Evolutionary conservation across 371 early-diverging fungal genomes (phyloP).

Genomic region (Phascolomyces articulosus): DNA sequence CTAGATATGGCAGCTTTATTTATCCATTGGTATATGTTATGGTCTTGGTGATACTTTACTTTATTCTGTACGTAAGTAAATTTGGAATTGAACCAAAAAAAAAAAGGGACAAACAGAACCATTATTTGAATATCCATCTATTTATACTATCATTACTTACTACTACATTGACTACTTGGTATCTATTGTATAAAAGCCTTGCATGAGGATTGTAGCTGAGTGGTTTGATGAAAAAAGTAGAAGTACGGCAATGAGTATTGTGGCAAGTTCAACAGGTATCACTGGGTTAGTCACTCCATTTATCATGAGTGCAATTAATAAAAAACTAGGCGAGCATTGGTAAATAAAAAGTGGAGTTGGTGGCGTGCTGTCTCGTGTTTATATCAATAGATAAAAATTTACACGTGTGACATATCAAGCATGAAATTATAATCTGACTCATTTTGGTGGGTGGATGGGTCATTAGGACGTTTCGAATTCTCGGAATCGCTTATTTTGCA

Average conservation of each 20-base stretch:
- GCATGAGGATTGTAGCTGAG: constrained; percentile 9
- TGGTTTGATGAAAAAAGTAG: constrained; percentile 11
- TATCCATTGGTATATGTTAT: constrained; percentile 9
- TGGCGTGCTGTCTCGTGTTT: not conserved
- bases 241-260: constrained; percentile 6
- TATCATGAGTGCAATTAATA: constrained; percentile 13
- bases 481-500: constrained; percentile 10
- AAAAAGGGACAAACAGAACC: not conserved
- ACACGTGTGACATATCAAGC: no score
- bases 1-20: constrained; percentile 19
- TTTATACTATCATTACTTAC: no score
- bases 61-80: not conserved
- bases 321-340: constrained; percentile 6
- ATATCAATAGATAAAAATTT: not conserved
- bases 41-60: not conserved
- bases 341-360: not conserved
- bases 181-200: no score
- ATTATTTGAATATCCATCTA: not conserved
- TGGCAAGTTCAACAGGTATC: constrained; percentile 2
- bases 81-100: not conserved
- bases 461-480: constrained; percentile 5
- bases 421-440: no score
- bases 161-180: no score
- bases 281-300: constrained; percentile 13
- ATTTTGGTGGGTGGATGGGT: no score